A percentile compares a stretch with the other conserved stretches of the same genome.
These are phyloP conservation scores for Myriosclerotinia curreyana DNA, from an alignment of 2,329 filamentous ascomycete genomes.

Conservation along the genomic window DNA sequence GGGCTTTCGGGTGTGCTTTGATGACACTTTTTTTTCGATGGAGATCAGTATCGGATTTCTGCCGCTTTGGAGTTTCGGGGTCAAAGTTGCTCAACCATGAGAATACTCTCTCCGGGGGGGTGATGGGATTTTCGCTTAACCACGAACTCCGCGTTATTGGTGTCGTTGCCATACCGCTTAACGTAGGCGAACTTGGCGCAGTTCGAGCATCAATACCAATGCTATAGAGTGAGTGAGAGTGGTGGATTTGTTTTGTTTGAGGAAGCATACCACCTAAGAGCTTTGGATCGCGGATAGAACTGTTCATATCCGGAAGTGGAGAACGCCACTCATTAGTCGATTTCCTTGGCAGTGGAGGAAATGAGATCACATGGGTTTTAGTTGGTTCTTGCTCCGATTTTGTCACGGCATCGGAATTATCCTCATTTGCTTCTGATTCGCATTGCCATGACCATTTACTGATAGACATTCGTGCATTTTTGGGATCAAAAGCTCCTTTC, in stretches of 20 bases:
- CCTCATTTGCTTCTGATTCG: conserved; percentile 21
- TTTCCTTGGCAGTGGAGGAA: conserved; percentile 34
- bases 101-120: conserved; percentile 19
- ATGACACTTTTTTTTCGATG: conserved; percentile 23
- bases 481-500: conserved; percentile 29
- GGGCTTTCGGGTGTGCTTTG: conserved; percentile 27
- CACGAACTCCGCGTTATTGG: background rate
- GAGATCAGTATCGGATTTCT: conserved; percentile 9
- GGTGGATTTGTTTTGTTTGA: background rate
- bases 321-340: conserved; percentile 34
- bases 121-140: background rate
- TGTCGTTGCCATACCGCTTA: conserved; percentile 5
- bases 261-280: background rate
- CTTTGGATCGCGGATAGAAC: conserved; percentile 4
- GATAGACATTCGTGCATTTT: conserved; percentile 30
- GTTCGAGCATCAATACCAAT: conserved; percentile 30
- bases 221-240: conserved; percentile 28
- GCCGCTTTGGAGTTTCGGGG: background rate
- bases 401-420: background rate
- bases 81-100: conserved; percentile 3
- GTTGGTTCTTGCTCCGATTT: conserved; percentile 15
- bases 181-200: background rate
- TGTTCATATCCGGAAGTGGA: conserved; percentile 33
- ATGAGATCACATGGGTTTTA: conserved; percentile 30
- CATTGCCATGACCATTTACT: conserved; percentile 30